Base-by-base conservation (phyloP, 2,329 filamentous ascomycete genomes). In the Raffaelea arxii region DNA sequence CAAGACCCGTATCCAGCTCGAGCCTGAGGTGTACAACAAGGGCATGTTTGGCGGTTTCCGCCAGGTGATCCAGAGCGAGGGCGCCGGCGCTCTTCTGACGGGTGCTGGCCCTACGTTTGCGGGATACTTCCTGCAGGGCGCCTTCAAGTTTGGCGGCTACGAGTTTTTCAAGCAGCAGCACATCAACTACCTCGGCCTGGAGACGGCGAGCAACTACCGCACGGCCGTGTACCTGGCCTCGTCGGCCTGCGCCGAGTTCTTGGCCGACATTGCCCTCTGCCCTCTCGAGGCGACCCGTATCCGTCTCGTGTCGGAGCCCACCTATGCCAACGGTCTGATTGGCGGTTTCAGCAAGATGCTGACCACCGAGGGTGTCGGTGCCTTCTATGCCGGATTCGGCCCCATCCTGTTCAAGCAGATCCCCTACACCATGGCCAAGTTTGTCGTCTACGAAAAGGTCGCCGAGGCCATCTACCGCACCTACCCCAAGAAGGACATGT, bases 361-460 rank as follows among this genome's bases (percentile, higher is more conserved):
- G 56, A 82, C 75, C 70, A 78, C 70, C 51, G 84, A 89, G 73
- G 84, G 84, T 71, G 40, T 86, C 53, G 81, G 80, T 60, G 83
- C 81, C 60, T 87, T 89, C 77, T 89, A 89, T 75, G 82, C 81
- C 62, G 84, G 84, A 59, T 89, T 90, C 72, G 85, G 84, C 53
- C 82, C 82, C 55, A 85, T 86, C 59, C 69, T 84, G 58, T 83
- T 85, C 76, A 86, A 86, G 72, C 82, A 86, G 75, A 79, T 90
- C 58, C 85, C 85, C 55, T 90, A 90, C 75, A 90, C 85, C 65
- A 87, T 89, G 82, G 74, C 85, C 75, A 89, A 89, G 73, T 90
- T 90, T 72, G 85, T 88, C 68, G 85, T 87, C 58, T 89, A 79
- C 75, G 85, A 90, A 72, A 88, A 88, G 75, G 82, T 85, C 58